Conservation (phyloP, 2,329 filamentous ascomycete species). For the Xylariaceae sp. region DNA sequence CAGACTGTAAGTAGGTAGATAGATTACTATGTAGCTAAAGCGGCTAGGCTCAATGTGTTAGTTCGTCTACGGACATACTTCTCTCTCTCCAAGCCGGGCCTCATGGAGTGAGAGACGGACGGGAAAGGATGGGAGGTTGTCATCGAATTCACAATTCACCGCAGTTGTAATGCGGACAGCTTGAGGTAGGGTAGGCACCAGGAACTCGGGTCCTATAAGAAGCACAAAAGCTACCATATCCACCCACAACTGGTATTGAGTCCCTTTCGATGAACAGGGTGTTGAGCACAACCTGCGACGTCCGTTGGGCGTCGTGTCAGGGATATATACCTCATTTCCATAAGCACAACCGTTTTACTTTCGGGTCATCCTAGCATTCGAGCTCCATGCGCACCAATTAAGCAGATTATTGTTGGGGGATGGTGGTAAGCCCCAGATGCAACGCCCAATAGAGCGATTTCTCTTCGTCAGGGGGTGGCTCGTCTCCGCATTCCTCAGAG, state of each 20-base stretch:
- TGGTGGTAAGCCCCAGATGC: too few species aligned
- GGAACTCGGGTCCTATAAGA: too few species aligned
- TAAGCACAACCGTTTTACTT: background rate
- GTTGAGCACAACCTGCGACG: too few species aligned
- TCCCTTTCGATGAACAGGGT: too few species aligned
- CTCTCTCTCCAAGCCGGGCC: too few species aligned
- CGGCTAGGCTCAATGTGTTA: background rate
- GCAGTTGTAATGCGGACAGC: too few species aligned
- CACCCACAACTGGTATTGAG: too few species aligned
- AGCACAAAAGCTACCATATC: too few species aligned
- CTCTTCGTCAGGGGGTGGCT: background rate
- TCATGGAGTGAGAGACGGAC: too few species aligned
- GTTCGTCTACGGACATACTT: background rate
- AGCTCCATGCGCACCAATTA: constrained; percentile 15
- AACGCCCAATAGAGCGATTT: background rate
- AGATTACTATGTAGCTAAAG: background rate
- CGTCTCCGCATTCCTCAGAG: constrained; percentile 3
- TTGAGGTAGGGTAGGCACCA: too few species aligned
- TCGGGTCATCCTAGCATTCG: background rate
- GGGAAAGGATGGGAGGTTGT: too few species aligned
- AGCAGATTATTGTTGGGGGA: background rate
- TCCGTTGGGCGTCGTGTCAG: background rate
- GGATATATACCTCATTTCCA: background rate
- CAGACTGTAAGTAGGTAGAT: background rate
- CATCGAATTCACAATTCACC: too few species aligned